Conservation (phyloP, 2,329 filamentous ascomycete species). For the Delphinella strobiligena region DNA sequence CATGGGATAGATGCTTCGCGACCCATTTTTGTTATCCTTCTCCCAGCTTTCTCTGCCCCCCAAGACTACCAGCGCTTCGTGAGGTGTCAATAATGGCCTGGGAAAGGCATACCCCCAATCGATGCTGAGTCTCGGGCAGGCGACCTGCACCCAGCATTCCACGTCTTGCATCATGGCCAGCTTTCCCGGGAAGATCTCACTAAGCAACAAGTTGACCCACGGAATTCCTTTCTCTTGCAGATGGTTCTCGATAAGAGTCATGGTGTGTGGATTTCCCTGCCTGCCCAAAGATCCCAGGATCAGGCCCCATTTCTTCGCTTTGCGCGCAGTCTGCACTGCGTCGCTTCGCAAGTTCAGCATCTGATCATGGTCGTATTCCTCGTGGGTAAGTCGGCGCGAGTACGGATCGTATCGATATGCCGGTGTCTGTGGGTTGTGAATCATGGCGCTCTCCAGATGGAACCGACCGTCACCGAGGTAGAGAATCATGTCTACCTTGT, state of each 20-base stretch:
- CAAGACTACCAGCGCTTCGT: constrained; percentile 86
- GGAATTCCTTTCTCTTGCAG: constrained; percentile 62
- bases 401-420: constrained; percentile 97
- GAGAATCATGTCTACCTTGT: constrained; percentile 61
- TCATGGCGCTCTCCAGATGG: constrained; percentile 97
- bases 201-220: constrained; percentile 74
- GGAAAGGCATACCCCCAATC: constrained; percentile 98
- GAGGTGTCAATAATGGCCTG: constrained; percentile 77
- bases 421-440: constrained; percentile 82
- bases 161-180: constrained; percentile 85
- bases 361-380: constrained; percentile 83
- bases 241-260: constrained; percentile 71
- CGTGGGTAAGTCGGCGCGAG: constrained; percentile 77
- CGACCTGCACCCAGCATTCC: constrained; percentile 96
- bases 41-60: constrained; percentile 62
- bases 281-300: constrained; percentile 87
- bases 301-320: constrained; percentile 81
- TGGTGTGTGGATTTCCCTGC: constrained; percentile 90
- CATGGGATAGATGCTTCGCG: constrained; percentile 62
- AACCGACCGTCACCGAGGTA: constrained; percentile 90
- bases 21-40: constrained; percentile 16
- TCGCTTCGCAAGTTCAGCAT: constrained; percentile 70
- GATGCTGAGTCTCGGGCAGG: constrained; percentile 91
- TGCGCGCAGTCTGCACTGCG: constrained; percentile 64
- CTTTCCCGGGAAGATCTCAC: constrained; percentile 94